phyloP scores from a whole-genome alignment of 345 rosid genomes.

The Physaria fendleri region DNA sequence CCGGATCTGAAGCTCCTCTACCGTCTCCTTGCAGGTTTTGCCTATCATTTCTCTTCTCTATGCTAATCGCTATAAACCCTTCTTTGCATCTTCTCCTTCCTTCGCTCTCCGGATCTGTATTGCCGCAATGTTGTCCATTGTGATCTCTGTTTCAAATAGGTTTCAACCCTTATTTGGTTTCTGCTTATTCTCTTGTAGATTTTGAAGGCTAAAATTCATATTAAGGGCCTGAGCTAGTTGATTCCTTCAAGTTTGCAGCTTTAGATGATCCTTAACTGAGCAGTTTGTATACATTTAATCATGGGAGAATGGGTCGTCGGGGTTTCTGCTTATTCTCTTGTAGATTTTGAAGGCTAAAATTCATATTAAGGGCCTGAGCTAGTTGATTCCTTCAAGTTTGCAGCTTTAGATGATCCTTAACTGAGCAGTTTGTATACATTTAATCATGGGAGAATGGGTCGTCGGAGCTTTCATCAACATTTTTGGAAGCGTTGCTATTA shows the following conservation, averaged over 20 bases:
- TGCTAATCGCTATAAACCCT: conserved; percentile 1
- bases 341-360: conserved; percentile 14
- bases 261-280: conserved; percentile 32
- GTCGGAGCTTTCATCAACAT: conserved; percentile 95
- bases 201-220: conserved; percentile 9
- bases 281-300: conserved; percentile 30
- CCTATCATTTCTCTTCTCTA: not conserved
- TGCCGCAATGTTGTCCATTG: not conserved
- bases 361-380: conserved; percentile 26
- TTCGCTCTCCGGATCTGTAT: too few species aligned
- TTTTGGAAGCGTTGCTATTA: conserved; percentile 94
- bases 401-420: conserved; percentile 32
- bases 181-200: conserved; percentile 14
- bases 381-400: conserved; percentile 16
- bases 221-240: conserved; percentile 27
- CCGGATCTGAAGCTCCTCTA: conserved; percentile 32
- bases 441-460: conserved; percentile 94
- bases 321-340: conserved; percentile 53
- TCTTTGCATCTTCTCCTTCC: too few species aligned
- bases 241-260: conserved; percentile 19
- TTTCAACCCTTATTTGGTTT: not conserved
- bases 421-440: conserved; percentile 27
- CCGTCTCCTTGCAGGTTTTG: conserved; percentile 10
- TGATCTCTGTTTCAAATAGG: conserved; percentile 11
- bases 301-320: conserved; percentile 99